Base-by-base conservation (phyloP, 2,329 filamentous ascomycete genomes). In the Penicillium sp. region DNA sequence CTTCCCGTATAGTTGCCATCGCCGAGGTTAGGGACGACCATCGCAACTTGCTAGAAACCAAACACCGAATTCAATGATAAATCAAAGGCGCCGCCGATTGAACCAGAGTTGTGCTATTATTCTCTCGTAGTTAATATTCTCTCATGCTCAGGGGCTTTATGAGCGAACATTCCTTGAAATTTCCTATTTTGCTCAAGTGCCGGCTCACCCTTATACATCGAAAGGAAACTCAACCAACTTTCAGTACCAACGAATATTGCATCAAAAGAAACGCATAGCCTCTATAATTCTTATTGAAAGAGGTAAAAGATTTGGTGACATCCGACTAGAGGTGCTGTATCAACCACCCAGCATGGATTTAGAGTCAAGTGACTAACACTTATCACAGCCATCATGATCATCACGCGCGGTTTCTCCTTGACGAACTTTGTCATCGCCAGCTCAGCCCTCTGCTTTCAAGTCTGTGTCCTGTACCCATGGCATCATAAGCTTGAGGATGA, bases 401-500 rank as follows among this genome's bases (percentile, higher is more conserved):
- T 84, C 60, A 82, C 82, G 0, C 82, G 83, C 62, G 74, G 79
- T 22, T 80, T 89, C 65, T 88, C 86, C 12, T 67, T 88, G 64
- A 88, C 86, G 63, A 89, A 91, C 78, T 90, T 91, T 71, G 72
- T 84, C 65, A 86, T 91, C 63, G 88, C 87, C 57, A 83, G 83
- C 33, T 89, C 87, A 4, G 88, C 88, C 0, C 81, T 91, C 37
- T 81, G 80, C 38, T 91, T 91, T 74, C 88, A 90, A 76, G 86
- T 90, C 54, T 88, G 86, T 68, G 88, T 91, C 42, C 80, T 91
- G 12, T 90, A 90, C 74, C 88, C 88, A 1, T 90, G 88, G 88
- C 88, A 90, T 75, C 83, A 89, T 69, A 80, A 88, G 71, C 78
- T 91, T 7, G 86, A 89, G 65, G 81, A 84, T 22, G 84, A 86